phyloP scores from a whole-genome alignment of 2,329 filamentous ascomycete species.

The Blastomyces percursus region DNA sequence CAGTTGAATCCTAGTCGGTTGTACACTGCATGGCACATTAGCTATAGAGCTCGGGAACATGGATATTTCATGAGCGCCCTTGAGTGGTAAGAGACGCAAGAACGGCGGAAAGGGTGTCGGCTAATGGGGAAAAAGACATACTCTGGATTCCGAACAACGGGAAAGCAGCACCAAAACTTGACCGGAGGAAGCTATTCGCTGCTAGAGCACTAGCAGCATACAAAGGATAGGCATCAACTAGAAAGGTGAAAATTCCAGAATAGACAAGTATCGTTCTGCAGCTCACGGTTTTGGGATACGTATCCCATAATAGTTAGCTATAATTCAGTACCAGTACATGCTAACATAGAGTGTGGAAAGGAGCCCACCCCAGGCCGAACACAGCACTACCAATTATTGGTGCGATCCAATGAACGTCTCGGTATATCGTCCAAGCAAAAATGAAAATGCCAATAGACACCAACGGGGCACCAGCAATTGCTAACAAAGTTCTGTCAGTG shows the following conservation, averaged over 20 bases:
- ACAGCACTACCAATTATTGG: conserved; percentile 62
- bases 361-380: conserved; percentile 58
- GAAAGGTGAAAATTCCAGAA: conserved; percentile 76
- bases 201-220: conserved; percentile 55
- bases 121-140: conserved; percentile 20
- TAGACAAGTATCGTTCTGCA: conserved; percentile 64
- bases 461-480: conserved; percentile 61
- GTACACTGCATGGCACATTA: conserved; percentile 29
- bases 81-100: not conserved
- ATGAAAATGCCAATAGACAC: conserved; percentile 76
- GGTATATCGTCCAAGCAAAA: conserved; percentile 76
- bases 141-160: conserved; percentile 59
- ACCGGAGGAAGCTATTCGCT: conserved; percentile 71
- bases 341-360: conserved; percentile 5
- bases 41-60: not conserved
- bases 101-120: not conserved
- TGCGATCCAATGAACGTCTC: conserved; percentile 61
- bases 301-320: not conserved
- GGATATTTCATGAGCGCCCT: not conserved
- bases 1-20: conserved; percentile 37
- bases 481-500: conserved; percentile 15
- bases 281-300: conserved; percentile 5
- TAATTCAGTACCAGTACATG: not conserved
- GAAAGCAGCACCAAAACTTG: conserved; percentile 67
- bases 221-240: conserved; percentile 51